These are phyloP conservation scores for Plasmodium gonderi DNA, from an alignment of 169 alveolate genomes.

Conservation along the genomic window DNA sequence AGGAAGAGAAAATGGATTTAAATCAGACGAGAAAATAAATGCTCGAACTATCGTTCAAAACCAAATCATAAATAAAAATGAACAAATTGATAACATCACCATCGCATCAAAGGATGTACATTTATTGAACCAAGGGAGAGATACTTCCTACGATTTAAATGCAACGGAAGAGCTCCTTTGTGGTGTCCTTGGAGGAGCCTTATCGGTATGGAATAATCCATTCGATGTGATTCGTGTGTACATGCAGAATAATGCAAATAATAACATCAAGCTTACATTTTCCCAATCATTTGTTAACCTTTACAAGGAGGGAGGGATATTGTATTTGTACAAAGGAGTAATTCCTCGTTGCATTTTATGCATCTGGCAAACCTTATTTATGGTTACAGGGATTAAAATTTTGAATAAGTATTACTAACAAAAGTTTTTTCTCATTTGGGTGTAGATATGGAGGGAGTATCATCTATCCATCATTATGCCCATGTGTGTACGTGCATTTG, in stretches of 20 bases:
- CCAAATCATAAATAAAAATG: not conserved
- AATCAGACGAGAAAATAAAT: not conserved
- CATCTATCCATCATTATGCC: not conserved
- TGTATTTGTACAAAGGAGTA: conserved; percentile 79
- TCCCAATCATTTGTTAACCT: conserved; percentile 43
- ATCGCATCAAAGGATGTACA: not conserved
- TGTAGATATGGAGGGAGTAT: not conserved
- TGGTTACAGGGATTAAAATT: conserved; percentile 84
- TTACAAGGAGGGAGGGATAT: conserved; percentile 75
- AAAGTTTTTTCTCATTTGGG: not conserved
- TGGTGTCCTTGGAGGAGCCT: conserved; percentile 83
- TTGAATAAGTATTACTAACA: conserved; percentile 1
- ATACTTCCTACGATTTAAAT: not conserved
- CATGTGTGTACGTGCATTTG: not conserved
- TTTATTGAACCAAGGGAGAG: not conserved
- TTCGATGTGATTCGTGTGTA: conserved; percentile 85
- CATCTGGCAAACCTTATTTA: conserved; percentile 85
- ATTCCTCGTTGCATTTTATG: conserved; percentile 82
- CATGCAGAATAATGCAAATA: conserved; percentile 84
- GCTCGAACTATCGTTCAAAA: not conserved
- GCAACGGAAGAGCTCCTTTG: conserved; percentile 64
- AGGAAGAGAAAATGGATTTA: not conserved
- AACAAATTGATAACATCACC: not conserved
- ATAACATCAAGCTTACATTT: conserved; percentile 74
- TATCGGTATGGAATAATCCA: conserved; percentile 87